These are phyloP conservation scores for Tothia fuscella DNA, from an alignment of 2,329 filamentous ascomycete species.

Conservation along the genomic window DNA sequence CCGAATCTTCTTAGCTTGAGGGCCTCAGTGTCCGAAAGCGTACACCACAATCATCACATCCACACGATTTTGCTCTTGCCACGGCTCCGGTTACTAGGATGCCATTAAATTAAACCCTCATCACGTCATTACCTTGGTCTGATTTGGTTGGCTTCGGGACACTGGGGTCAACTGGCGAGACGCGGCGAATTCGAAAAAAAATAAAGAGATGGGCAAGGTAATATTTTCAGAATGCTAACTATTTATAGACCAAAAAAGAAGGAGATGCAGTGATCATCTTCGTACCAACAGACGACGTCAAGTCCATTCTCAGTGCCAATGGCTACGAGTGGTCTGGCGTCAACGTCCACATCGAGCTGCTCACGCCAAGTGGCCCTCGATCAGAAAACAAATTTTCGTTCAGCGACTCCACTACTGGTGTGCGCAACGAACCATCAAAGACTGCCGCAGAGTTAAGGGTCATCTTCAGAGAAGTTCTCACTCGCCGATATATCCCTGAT, in stretches of 20 bases:
- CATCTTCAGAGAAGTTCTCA: constrained; percentile 59
- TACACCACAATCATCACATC: neutral
- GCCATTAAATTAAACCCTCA: constrained; percentile 6
- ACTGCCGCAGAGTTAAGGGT: constrained; percentile 53
- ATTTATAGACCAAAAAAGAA: constrained; percentile 20
- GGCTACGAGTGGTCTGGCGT: constrained; percentile 28
- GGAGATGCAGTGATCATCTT: constrained; percentile 26
- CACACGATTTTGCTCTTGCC: constrained; percentile 1
- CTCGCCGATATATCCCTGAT: constrained; percentile 57
- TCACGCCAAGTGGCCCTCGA: constrained; percentile 25
- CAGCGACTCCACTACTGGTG: constrained; percentile 36
- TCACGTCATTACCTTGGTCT: neutral
- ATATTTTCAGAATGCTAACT: constrained; percentile 6
- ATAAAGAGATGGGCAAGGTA: neutral
- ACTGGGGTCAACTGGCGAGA: neutral
- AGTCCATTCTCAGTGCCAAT: constrained; percentile 26
- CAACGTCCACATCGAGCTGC: constrained; percentile 25
- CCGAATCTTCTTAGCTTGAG: neutral
- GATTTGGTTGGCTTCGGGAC: neutral
- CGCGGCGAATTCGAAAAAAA: too few species aligned
- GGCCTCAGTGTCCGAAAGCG: neutral
- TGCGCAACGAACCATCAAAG: constrained; percentile 25
- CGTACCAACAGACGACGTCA: constrained; percentile 24
- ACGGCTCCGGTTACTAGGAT: constrained; percentile 7
- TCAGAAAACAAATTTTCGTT: constrained; percentile 8